These are phyloP conservation scores for Metarhizium guizhouense DNA, from an alignment of 2,329 filamentous ascomycete species.

Conservation along the genomic window DNA sequence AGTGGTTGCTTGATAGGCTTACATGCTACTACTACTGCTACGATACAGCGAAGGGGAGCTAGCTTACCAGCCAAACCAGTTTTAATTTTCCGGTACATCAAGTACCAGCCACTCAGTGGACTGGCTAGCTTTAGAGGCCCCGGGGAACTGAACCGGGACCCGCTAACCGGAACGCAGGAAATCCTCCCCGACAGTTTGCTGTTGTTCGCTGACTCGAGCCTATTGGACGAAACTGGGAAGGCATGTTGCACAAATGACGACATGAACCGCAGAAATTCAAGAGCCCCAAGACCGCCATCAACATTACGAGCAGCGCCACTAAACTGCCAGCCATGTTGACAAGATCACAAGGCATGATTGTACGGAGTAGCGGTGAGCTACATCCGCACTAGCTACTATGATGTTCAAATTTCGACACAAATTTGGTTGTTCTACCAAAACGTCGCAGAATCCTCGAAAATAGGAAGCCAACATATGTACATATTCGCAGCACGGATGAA, in stretches of 20 bases:
- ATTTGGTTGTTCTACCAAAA: background rate
- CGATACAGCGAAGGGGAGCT: no score
- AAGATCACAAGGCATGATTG: slow-evolving; percentile 2
- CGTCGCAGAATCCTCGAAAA: background rate
- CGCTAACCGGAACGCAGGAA: slow-evolving; percentile 8
- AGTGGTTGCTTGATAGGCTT: background rate
- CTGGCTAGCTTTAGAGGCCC: background rate
- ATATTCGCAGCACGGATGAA: background rate
- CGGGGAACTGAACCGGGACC: slow-evolving; percentile 12
- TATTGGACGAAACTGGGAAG: background rate
- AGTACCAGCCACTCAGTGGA: slow-evolving; percentile 3
- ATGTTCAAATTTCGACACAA: background rate
- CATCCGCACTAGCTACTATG: background rate
- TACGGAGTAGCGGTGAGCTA: slow-evolving; percentile 6
- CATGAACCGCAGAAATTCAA: background rate
- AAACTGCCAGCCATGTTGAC: background rate
- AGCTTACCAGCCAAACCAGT: background rate
- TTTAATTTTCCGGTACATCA: slow-evolving; percentile 8
- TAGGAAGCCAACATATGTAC: no score
- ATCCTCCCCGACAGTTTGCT: background rate
- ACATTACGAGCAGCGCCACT: slow-evolving; percentile 1
- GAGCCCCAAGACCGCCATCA: background rate
- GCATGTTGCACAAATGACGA: slow-evolving; percentile 3
- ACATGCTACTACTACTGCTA: no score
- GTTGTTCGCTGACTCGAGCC: background rate